Conservation (phyloP, 352 stramenopile genomes). For the Blastocystis hominis region DNA sequence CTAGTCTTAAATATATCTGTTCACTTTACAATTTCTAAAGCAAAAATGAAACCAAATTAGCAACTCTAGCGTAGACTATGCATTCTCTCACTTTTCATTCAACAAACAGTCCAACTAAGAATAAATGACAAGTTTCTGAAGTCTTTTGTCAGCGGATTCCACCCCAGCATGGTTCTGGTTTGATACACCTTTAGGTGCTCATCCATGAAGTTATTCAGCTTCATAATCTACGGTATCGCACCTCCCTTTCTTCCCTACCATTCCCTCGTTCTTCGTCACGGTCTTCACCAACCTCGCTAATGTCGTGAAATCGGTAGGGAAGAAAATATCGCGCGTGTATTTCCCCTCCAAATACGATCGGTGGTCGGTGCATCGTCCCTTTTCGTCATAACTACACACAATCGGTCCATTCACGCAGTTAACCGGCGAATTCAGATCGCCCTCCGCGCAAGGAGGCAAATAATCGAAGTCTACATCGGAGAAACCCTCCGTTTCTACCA, state of each 20-base stretch:
- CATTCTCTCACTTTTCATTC: too few species aligned
- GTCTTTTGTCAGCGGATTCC: conserved; percentile 15
- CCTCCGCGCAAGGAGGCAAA: conserved; percentile 1
- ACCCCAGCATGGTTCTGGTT: conserved; percentile 9
- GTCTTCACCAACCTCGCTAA: neutral
- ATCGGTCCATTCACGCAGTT: conserved; percentile 41
- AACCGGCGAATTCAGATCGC: neutral
- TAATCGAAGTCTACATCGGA: conserved; percentile 52
- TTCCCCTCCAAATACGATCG: neutral
- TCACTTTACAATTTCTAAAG: too few species aligned
- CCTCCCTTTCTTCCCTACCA: neutral
- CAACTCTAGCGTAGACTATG: too few species aligned
- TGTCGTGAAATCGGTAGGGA: neutral
- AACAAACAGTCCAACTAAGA: too few species aligned
- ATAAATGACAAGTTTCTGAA: conserved; percentile 41
- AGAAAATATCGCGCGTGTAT: conserved; percentile 30
- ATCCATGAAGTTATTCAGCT: conserved; percentile 9
- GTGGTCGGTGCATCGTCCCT: neutral
- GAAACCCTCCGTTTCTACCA: too few species aligned
- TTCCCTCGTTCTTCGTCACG: neutral
- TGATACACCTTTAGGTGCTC: neutral
- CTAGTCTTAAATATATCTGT: too few species aligned
- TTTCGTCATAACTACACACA: conserved; percentile 33
- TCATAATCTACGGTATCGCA: neutral
- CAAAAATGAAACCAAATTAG: too few species aligned